Evolutionary conservation across 345 rosid genomes (phyloP).

Genomic region (Salix dunnii): DNA sequence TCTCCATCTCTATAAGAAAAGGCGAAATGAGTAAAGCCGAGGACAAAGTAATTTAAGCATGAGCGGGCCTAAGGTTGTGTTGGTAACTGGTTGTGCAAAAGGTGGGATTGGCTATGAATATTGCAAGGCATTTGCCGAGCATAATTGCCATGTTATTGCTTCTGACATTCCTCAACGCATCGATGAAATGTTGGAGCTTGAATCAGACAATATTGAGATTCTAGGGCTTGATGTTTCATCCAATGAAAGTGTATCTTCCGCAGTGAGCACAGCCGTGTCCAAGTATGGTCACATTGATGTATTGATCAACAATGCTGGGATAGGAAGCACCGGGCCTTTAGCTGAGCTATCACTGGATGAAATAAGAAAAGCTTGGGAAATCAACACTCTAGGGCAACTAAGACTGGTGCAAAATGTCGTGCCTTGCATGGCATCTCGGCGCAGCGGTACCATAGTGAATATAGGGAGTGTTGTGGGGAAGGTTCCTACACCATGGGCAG

Average conservation of each 20-base stretch:
- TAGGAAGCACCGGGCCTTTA: slow-evolving; percentile 53
- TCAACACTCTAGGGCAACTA: slow-evolving; percentile 57
- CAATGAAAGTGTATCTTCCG: slow-evolving; percentile 41
- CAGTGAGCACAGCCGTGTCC: slow-evolving; percentile 31
- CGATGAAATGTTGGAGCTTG: slow-evolving; percentile 39
- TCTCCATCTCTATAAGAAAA: not conserved
- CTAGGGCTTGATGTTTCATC: slow-evolving; percentile 54
- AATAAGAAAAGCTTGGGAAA: slow-evolving; percentile 51
- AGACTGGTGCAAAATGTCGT: slow-evolving; percentile 61
- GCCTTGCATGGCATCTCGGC: slow-evolving; percentile 53
- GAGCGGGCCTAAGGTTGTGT: slow-evolving; percentile 45
- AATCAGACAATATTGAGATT: slow-evolving; percentile 25
- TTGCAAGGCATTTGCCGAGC: slow-evolving; percentile 57
- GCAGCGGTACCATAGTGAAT: slow-evolving; percentile 50
- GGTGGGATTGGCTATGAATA: slow-evolving; percentile 69
- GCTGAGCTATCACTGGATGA: slow-evolving; percentile 48
- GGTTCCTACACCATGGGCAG: slow-evolving; percentile 63
- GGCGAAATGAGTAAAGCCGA: not conserved
- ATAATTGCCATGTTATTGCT: slow-evolving; percentile 50
- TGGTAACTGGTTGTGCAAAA: slow-evolving; percentile 62
- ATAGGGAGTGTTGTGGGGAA: slow-evolving; percentile 55
- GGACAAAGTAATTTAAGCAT: slow-evolving; percentile 7
- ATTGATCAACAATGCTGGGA: slow-evolving; percentile 53
- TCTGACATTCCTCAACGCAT: slow-evolving; percentile 44
- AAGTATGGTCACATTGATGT: slow-evolving; percentile 47